Conservation (phyloP, 139 green algal genomes). For the Edaphochlamys debaryana region DNA sequence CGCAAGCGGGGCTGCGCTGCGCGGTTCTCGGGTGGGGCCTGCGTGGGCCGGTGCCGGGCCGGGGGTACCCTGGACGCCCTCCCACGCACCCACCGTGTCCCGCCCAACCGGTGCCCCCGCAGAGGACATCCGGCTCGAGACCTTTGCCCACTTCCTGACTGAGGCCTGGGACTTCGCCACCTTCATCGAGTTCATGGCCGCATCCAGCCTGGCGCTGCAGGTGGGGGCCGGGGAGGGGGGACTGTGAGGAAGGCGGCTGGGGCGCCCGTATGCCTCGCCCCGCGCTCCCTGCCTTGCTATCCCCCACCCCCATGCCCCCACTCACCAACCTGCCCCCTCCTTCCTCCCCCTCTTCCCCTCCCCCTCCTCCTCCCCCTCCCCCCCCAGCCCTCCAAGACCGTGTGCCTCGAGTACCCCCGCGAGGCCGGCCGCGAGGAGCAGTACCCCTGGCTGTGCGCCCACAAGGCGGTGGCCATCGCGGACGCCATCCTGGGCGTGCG, state of each 20-base stretch:
- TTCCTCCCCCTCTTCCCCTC: too few relatives aligned
- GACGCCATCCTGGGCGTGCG: constrained; percentile 55
- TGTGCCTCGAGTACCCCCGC: constrained; percentile 64
- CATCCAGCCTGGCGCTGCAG: constrained; percentile 48
- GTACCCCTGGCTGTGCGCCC: constrained; percentile 53
- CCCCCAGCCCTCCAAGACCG: constrained; percentile 46
- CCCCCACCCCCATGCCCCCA: too few relatives aligned
- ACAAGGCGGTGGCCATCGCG: constrained; percentile 59
- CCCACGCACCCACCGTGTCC: neutral
- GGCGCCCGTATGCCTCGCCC: too few relatives aligned
- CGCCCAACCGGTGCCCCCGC: neutral
- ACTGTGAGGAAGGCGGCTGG: neutral
- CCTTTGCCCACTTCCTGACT: constrained; percentile 59
- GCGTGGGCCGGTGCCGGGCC: neutral
- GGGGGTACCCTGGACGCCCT: neutral
- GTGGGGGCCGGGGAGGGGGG: neutral
- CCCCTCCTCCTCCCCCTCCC: neutral
- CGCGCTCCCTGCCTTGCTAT: too few relatives aligned
- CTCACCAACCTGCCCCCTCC: too few relatives aligned
- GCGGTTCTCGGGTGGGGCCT: neutral
- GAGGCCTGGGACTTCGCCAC: constrained; percentile 65
- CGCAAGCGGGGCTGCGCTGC: too few relatives aligned
- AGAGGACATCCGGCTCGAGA: constrained; percentile 55
- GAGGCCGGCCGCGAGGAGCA: constrained; percentile 52
- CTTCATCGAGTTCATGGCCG: constrained; percentile 59